Percentiles rank a stretch among this genome's conserved stretches.
Evolutionary conservation across 768 basidiomycete genomes (phyloP).

Genomic region (Termitomyces sp.): DNA sequence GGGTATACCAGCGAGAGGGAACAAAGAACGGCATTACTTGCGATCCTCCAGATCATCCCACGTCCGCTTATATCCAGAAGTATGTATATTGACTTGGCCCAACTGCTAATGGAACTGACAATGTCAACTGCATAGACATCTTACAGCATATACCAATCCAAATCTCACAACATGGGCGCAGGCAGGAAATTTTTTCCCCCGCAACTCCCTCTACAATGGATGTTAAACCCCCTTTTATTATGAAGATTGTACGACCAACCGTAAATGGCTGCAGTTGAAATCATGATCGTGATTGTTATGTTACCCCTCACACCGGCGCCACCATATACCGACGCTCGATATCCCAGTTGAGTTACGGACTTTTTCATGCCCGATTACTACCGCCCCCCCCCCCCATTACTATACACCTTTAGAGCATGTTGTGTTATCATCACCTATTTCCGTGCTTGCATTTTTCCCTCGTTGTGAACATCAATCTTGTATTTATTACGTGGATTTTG

Average conservation of each 20-base stretch:
- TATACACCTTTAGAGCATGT: conserved; percentile 4
- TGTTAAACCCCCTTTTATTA: conserved; percentile 33
- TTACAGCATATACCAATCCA: conserved; percentile 63
- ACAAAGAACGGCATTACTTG: conserved; percentile 70
- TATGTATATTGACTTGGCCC: conserved; percentile 19
- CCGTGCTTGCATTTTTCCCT: conserved; percentile 14
- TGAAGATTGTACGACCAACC: too few relatives aligned
- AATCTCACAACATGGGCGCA: conserved; percentile 84
- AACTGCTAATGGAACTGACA: neutral
- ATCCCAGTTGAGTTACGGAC: too few relatives aligned
- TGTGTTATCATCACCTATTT: conserved; percentile 8
- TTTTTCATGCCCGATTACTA: neutral
- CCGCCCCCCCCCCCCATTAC: neutral
- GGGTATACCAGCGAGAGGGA: conserved; percentile 79
- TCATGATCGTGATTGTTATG: too few relatives aligned
- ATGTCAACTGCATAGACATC: conserved; percentile 26
- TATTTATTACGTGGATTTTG: conserved; percentile 14
- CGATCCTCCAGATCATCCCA: conserved; percentile 74
- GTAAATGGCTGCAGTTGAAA: too few relatives aligned
- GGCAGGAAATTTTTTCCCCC: conserved; percentile 72
- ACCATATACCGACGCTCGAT: too few relatives aligned
- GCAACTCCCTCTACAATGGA: conserved; percentile 48
- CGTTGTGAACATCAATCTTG: conserved; percentile 6
- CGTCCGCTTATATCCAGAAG: conserved; percentile 72
- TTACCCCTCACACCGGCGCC: too few relatives aligned